phyloP scores from a whole-genome alignment of 495 filamentous ascomycete species.

The Tuber umbilicatum region DNA sequence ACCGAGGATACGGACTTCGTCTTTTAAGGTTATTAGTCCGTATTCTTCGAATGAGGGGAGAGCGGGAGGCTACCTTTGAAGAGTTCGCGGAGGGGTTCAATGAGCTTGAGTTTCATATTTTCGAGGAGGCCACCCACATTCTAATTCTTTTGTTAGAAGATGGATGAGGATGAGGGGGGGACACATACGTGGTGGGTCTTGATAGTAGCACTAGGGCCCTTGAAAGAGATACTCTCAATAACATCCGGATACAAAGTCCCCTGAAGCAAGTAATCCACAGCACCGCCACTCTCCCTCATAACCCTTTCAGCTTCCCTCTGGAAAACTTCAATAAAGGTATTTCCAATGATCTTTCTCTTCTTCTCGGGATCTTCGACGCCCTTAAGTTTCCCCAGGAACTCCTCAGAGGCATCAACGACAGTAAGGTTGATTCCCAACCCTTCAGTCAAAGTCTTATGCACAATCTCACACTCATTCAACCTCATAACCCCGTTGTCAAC shows the following conservation, averaged over 20 bases:
- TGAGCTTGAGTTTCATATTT: conserved; percentile 49
- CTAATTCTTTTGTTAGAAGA: conserved; percentile 51
- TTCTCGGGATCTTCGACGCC: conserved; percentile 79
- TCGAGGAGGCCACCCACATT: conserved; percentile 70
- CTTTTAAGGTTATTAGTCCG: conserved; percentile 54
- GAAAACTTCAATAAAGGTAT: conserved; percentile 75
- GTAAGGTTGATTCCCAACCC: conserved; percentile 85
- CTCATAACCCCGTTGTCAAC: conserved; percentile 87
- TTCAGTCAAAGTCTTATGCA: conserved; percentile 66
- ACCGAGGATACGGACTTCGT: conserved; percentile 76
- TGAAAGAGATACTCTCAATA: conserved; percentile 75
- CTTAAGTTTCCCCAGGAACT: conserved; percentile 66
- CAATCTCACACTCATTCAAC: conserved; percentile 71
- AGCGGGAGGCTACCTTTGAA: conserved; percentile 23
- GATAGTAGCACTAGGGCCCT: conserved; percentile 73
- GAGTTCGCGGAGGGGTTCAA: conserved; percentile 71
- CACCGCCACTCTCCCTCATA: conserved; percentile 57
- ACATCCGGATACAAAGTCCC: conserved; percentile 65
- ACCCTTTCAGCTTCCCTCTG: conserved; percentile 72
- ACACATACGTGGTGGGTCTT: conserved; percentile 51
- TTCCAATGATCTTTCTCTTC: conserved; percentile 91
- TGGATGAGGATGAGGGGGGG: not conserved
- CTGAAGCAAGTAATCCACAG: conserved; percentile 78
- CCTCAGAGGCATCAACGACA: conserved; percentile 70
- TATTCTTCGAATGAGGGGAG: not conserved